Evolutionary conservation across 1,139 yeast species (phyloP).

Genomic region (Yamadazyma dendronema): DNA sequence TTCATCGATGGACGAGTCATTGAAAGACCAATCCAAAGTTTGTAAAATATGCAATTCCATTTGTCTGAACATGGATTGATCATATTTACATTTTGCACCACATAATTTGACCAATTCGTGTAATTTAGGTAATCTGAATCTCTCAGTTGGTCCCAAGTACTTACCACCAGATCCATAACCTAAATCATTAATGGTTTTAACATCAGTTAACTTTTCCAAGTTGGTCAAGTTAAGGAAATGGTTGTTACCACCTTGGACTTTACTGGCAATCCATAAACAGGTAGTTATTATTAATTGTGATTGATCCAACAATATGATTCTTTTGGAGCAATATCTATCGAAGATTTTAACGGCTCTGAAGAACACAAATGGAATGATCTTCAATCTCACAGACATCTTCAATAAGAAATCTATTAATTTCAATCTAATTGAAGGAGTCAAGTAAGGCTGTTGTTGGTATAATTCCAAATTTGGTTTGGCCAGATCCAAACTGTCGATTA

Average conservation of each 20-base stretch:
- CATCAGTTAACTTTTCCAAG: conserved; percentile 26
- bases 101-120: conserved; percentile 61
- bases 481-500: conserved; percentile 29
- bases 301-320: conserved; percentile 61
- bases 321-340: conserved; percentile 65
- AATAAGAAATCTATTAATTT: conserved; percentile 57
- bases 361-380: conserved; percentile 59
- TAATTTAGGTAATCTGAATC: conserved; percentile 64
- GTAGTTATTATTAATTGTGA: conserved; percentile 63
- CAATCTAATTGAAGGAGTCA: conserved; percentile 48
- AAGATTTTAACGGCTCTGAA: conserved; percentile 57
- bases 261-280: conserved; percentile 65
- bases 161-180: conserved; percentile 57
- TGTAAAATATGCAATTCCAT: conserved; percentile 54
- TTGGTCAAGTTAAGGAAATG: conserved; percentile 56
- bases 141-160: conserved; percentile 62
- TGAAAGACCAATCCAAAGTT: conserved; percentile 61
- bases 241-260: conserved; percentile 67
- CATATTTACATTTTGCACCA: conserved; percentile 56
- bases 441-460: conserved; percentile 63
- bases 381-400: conserved; percentile 57
- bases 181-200: conserved; percentile 39
- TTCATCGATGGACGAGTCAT: conserved; percentile 58
- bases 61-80: conserved; percentile 59
- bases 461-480: conserved; percentile 52